A percentile compares a stretch with the other conserved stretches of the same genome.
Evolutionary conservation across 306 rosid species (phyloP).

Genomic region (Amphicarpaea edgeworthii): DNA sequence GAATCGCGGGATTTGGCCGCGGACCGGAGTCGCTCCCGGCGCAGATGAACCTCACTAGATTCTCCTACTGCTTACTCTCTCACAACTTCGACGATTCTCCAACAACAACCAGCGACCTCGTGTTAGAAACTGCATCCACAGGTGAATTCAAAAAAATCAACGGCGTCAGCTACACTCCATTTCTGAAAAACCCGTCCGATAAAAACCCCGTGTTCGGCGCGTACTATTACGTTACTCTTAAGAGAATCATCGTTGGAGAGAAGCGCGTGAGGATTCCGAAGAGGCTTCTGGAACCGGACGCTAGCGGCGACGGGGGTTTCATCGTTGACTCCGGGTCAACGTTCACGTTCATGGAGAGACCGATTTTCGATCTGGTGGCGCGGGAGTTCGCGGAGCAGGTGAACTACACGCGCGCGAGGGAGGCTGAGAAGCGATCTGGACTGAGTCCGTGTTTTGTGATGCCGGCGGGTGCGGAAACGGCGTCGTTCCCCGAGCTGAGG

Average conservation of each 20-base stretch:
- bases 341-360: conserved; percentile 75
- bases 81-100: conserved; percentile 64
- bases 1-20: conserved; percentile 83
- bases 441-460: conserved; percentile 66
- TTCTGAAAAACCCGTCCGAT: conserved; percentile 55
- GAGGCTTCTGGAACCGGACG: conserved; percentile 58
- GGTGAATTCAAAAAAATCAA: conserved; percentile 9
- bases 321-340: conserved; percentile 86
- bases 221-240: conserved; percentile 64
- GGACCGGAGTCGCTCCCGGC: conserved; percentile 70
- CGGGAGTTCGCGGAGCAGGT: conserved; percentile 62
- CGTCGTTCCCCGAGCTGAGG: conserved; percentile 58
- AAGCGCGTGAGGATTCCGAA: conserved; percentile 59
- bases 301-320: conserved; percentile 64
- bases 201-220: conserved; percentile 45
- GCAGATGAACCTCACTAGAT: conserved; percentile 70
- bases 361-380: conserved; percentile 61
- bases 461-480: conserved; percentile 1
- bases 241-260: conserved; percentile 63
- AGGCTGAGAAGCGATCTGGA: conserved; percentile 62
- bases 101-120: conserved; percentile 62
- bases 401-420: conserved; percentile 60
- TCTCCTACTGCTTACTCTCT: conserved; percentile 70
- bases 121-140: conserved; percentile 40
- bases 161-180: conserved; percentile 66